Base-by-base conservation (phyloP, 176 grass and related monocot genomes). In the Oryza meridionalis region DNA sequence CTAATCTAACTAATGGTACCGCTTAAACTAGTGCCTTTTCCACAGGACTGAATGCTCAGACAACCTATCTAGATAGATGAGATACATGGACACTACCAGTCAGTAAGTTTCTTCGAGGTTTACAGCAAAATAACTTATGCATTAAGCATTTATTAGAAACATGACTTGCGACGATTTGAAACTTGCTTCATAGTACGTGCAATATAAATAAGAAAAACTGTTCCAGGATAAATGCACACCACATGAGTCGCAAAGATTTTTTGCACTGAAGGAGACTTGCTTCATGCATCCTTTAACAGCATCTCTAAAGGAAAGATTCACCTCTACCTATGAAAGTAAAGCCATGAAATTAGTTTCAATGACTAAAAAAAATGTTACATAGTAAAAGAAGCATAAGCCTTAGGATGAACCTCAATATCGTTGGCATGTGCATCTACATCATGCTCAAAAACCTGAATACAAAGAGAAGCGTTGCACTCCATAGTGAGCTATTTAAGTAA, bases 171-270 rank as follows among this genome's bases (percentile, higher is more conserved):
- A 75, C 49, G 9, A 72, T 29, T 72, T 79, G 11, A 85, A 53
- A 71, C 67, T 75, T 76, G 31, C 53, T 63, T 63, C 53, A 89
- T 42, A 32, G 80, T 10, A 42, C n/a, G 51, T 6, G 33, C 33
- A 35, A 35, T 29, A 69, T 74, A 81, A 75, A 76, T 22, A 40
- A 73, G 16, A 79, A 66, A 55, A 88, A 55, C 33, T 26, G 0
- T 70, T 67, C 25, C 9, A 89, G 22, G 50, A 75, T 69, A 80
- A 49, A 49, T 73, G 65, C 61, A 2, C 58, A 98, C 96, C 86
- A 65, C 96, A 98, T 85, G 96, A 93, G 81, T 92, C 53, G 29
- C 96, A 98, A 81, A 88, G 80, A 88, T 95, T 88, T 84, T 95
- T 91, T 88, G 96, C 83, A 32, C 9, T 76, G 27, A 92, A 90